These are phyloP conservation scores for Yamagishiella unicocca DNA, from an alignment of 139 green algal genomes.

Conservation along the genomic window DNA sequence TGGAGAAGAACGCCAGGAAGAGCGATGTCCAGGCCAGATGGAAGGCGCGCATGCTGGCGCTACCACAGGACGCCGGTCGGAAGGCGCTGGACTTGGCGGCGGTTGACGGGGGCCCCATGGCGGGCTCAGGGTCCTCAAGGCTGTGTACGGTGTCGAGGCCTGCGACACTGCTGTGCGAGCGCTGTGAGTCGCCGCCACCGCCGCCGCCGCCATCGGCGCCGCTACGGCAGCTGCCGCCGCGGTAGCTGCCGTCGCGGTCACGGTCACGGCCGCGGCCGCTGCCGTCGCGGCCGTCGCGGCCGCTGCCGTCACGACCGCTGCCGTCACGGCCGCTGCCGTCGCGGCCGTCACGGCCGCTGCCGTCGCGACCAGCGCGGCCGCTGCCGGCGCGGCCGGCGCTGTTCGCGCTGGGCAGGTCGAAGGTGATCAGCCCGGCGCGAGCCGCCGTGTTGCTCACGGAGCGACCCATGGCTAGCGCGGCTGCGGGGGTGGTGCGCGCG, in stretches of 20 bases:
- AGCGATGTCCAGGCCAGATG: constrained; percentile 60
- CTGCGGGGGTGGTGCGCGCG: background rate
- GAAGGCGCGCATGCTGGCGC: constrained; percentile 39
- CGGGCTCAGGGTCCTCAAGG: background rate
- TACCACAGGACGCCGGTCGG: background rate
- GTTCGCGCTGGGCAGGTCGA: background rate
- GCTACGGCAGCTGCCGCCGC: background rate
- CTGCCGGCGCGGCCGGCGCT: background rate
- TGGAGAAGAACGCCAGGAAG: constrained; percentile 77
- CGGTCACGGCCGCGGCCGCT: background rate
- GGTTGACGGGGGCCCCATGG: background rate
- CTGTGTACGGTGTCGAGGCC: background rate
- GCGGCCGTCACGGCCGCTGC: background rate
- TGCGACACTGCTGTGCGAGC: background rate
- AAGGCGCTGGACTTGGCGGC: background rate
- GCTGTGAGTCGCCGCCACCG: background rate
- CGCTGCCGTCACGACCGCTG: background rate
- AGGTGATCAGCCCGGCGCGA: background rate
- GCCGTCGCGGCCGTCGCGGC: background rate
- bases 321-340: background rate
- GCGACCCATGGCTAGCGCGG: background rate
- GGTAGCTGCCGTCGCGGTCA: background rate
- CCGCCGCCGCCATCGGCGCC: background rate
- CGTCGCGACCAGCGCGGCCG: background rate
- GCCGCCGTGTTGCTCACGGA: background rate